These are phyloP conservation scores for Globisporangium acanthophoron DNA, from an alignment of 352 stramenopile genomes.

Conservation along the genomic window DNA sequence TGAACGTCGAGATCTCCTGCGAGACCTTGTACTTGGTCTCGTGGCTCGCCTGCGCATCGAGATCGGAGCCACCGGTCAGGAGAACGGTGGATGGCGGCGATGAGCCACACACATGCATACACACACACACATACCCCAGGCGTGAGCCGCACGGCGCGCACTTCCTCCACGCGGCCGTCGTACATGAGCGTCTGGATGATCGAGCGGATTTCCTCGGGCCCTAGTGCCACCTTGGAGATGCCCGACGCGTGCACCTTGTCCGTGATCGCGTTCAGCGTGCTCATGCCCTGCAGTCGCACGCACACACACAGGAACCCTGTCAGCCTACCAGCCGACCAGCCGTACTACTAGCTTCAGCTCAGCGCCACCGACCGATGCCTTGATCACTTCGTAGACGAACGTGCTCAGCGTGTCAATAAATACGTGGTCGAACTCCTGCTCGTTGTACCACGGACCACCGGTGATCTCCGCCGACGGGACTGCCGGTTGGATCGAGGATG, in stretches of 20 bases:
- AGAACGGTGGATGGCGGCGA: no score
- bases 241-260: constrained; percentile 88
- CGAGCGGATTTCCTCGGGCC: constrained; percentile 85
- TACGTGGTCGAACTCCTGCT: constrained; percentile 98
- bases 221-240: constrained; percentile 89
- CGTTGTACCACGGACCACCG: constrained; percentile 99
- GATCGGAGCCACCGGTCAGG: background rate
- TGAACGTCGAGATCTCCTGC: constrained; percentile 81
- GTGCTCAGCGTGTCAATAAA: constrained; percentile 97
- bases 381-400: constrained; percentile 92
- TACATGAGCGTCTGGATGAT: constrained; percentile 93
- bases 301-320: background rate
- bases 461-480: constrained; percentile 97
- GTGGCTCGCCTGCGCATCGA: constrained; percentile 42
- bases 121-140: constrained; percentile 40
- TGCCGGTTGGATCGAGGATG: constrained; percentile 13
- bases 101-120: constrained; percentile 1
- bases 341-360: background rate
- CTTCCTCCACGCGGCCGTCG: constrained; percentile 88
- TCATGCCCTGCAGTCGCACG: constrained; percentile 43
- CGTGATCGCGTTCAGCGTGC: constrained; percentile 83
- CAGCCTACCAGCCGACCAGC: background rate
- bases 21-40: constrained; percentile 88
- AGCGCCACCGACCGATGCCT: constrained; percentile 34
- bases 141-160: constrained; percentile 71